Conservation (phyloP, 805 yeast genomes). For the Ogataea salicorniae region DNA sequence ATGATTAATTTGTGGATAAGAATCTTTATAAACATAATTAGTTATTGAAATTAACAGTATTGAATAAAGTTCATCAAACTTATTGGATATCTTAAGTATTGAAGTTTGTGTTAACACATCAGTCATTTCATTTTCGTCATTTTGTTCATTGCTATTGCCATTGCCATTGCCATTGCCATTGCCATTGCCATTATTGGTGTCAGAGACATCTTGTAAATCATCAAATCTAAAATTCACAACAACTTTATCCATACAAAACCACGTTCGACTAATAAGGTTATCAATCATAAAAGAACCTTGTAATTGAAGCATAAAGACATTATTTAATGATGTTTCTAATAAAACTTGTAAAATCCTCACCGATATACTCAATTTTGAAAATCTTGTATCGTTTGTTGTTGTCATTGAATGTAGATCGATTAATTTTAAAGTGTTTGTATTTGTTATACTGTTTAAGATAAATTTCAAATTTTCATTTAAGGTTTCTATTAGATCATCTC, state of each 20-base stretch:
- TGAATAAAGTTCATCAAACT: slow-evolving; percentile 27
- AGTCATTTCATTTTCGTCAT: slow-evolving; percentile 5
- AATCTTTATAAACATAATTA: slow-evolving; percentile 16
- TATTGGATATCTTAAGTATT: slow-evolving; percentile 8
- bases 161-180: background rate
- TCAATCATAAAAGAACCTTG: slow-evolving; percentile 21
- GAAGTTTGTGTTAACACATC: slow-evolving; percentile 17
- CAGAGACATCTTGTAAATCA: background rate
- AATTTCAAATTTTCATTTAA: slow-evolving; percentile 19
- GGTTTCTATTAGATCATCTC: slow-evolving; percentile 17
- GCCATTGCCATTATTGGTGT: slow-evolving; percentile 3
- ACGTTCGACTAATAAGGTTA: slow-evolving; percentile 22
- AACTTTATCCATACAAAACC: slow-evolving; percentile 31
- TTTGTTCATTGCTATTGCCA: slow-evolving; percentile 2
- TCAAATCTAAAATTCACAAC: slow-evolving; percentile 23
- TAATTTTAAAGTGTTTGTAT: slow-evolving; percentile 11
- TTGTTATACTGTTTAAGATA: slow-evolving; percentile 24
- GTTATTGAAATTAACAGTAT: slow-evolving; percentile 20
- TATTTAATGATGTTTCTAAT: slow-evolving; percentile 18
- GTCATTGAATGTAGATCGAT: slow-evolving; percentile 15
- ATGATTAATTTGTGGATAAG: slow-evolving; percentile 9
- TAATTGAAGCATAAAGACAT: slow-evolving; percentile 16
- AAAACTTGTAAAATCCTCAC: slow-evolving; percentile 24
- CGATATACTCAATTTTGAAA: slow-evolving; percentile 24
- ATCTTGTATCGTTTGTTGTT: slow-evolving; percentile 14